These are phyloP conservation scores for Cicer yamashitae DNA, from an alignment of 306 rosid species.

Conservation along the genomic window DNA sequence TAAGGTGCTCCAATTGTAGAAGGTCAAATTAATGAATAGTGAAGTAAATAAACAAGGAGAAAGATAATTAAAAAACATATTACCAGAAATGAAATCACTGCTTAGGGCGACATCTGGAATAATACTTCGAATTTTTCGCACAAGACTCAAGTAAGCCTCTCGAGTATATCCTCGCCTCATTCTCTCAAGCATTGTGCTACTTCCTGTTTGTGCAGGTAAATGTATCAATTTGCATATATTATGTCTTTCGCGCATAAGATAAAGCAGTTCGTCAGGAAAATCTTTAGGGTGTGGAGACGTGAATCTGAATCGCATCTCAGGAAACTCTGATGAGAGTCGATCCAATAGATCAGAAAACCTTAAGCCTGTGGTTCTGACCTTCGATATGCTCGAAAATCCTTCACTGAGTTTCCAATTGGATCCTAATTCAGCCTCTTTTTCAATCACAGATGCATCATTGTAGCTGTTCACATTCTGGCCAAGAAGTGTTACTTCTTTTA, in stretches of 20 bases:
- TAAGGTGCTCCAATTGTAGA: slow-evolving; percentile 29
- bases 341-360: slow-evolving; percentile 92
- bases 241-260: slow-evolving; percentile 87
- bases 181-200: slow-evolving; percentile 75
- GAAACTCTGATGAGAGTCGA: slow-evolving; percentile 79
- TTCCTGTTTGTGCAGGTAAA: slow-evolving; percentile 93
- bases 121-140: slow-evolving; percentile 72
- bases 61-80: slow-evolving; percentile 39
- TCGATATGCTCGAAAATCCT: slow-evolving; percentile 81
- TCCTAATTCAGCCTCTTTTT: slow-evolving; percentile 67
- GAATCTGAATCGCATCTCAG: slow-evolving; percentile 98
- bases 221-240: slow-evolving; percentile 84
- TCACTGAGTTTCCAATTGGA: slow-evolving; percentile 84
- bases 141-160: slow-evolving; percentile 91
- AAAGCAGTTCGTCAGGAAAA: slow-evolving; percentile 85
- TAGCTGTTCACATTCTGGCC: slow-evolving; percentile 99
- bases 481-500: slow-evolving; percentile 93
- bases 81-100: slow-evolving; percentile 96
- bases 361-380: slow-evolving; percentile 84
- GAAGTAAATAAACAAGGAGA: background rate
- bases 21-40: slow-evolving; percentile 32
- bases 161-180: slow-evolving; percentile 98
- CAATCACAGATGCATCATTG: slow-evolving; percentile 70
- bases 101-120: slow-evolving; percentile 92
- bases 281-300: slow-evolving; percentile 99